Evolutionary conservation across 2,329 filamentous ascomycete genomes (phyloP), one percentile per base, ranked within the genome.

Genomic region (Chaetomium strumarium): DNA sequence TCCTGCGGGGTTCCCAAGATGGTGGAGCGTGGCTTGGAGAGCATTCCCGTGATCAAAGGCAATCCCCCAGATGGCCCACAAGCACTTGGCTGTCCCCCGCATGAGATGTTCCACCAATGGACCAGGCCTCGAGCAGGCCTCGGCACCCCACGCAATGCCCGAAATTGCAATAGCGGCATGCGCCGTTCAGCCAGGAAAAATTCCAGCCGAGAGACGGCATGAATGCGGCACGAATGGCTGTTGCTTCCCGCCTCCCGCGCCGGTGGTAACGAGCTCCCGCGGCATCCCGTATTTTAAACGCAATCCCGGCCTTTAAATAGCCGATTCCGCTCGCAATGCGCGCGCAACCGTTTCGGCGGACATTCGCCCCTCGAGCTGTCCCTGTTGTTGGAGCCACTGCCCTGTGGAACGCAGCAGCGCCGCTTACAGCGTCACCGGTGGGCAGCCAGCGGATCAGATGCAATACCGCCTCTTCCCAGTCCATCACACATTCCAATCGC

Each of bases 31-130:
- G 41, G 44, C 44, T 46, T 51, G 34, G 37, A 31, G 17, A 12
- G n/a, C n/a, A 34, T 45, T 50, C 49, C 46, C 46, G 42, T 52
- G 50, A 55, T 31, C 38, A 50, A 2, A 30, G 20, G 29, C 19
- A 30, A 24, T 9, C 36, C 41, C 51, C 56, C 45, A 49, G 24
- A n/a, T n/a, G n/a, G n/a, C n/a, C n/a, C n/a, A n/a, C n/a, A n/a
- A 43, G 16, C 24, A 13, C 29, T 29, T 14, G 13, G 34, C 14
- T n/a, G 16, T 34, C 51, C 59, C 55, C 57, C 57, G 46, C 53
- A 59, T 24, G 24, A 51, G 31, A 52, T 56, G 49, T 57, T 58
- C 59, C 59, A 61, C 59, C 59, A 61, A 59, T 60, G 46, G 53
- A 29, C 51, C 19, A 33, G 43, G 31, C 45, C 49, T 37, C 40